Conservation (phyloP, 2,329 filamentous ascomycete species). For the Helotiales sp. region DNA sequence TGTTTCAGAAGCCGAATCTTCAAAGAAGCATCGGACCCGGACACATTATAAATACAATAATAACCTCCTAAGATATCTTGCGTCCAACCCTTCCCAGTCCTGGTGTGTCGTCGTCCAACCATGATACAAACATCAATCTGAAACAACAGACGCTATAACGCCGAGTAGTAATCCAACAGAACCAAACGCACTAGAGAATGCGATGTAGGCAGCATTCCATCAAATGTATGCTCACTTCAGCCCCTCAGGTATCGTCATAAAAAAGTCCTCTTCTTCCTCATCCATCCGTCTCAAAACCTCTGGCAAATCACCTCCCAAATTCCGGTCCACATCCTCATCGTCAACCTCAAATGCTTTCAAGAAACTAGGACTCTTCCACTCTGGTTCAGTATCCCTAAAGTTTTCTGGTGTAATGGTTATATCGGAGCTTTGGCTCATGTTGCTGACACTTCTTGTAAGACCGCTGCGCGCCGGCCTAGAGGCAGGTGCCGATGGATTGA, state of each 20-base stretch:
- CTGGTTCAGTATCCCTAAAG: conserved; percentile 36
- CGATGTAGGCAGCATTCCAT: not conserved
- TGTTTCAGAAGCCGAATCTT: not conserved
- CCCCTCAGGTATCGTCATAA: conserved; percentile 45
- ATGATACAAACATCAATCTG: not conserved
- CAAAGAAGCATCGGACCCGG: not conserved
- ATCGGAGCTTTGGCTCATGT: conserved; percentile 40
- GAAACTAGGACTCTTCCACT: conserved; percentile 50
- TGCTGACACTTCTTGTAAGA: conserved; percentile 31
- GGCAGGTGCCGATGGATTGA: conserved; percentile 8
- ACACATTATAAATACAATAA: not conserved
- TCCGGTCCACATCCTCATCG: conserved; percentile 42
- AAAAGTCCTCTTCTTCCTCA: conserved; percentile 53
- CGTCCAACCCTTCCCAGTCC: not conserved
- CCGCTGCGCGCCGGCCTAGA: conserved; percentile 18
- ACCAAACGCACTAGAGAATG: not conserved
- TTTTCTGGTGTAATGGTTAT: conserved; percentile 51
- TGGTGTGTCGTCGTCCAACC: not conserved
- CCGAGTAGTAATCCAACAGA: not conserved
- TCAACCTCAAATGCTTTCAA: conserved; percentile 57
- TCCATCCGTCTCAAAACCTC: conserved; percentile 34
- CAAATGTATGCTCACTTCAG: not conserved
- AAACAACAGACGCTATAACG: not conserved
- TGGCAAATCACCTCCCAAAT: conserved; percentile 28
- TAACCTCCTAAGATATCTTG: not conserved